Conservation (phyloP, 2,329 filamentous ascomycete genomes). For the Aspergillus transmontanensis region DNA sequence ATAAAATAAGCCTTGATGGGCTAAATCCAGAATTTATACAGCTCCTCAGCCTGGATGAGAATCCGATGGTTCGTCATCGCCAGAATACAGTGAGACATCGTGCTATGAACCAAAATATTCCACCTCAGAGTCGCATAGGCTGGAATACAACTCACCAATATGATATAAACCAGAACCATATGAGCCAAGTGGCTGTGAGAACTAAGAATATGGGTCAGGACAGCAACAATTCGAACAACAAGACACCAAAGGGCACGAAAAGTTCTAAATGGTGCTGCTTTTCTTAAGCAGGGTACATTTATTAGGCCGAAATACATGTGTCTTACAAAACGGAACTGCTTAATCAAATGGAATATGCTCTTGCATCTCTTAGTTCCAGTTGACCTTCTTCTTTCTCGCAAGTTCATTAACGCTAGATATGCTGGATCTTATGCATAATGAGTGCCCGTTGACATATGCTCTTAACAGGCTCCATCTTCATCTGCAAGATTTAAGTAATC, state of each 20-base stretch:
- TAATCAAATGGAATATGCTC: not conserved
- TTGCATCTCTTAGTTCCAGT: not conserved
- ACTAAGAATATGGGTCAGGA: not conserved
- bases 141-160: too few species aligned
- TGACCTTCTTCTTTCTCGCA: not conserved
- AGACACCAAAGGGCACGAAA: not conserved
- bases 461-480: too few species aligned
- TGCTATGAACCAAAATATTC: too few species aligned
- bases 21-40: not conserved
- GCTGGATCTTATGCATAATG: not conserved
- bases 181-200: too few species aligned
- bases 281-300: not conserved
- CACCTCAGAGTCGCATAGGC: too few species aligned
- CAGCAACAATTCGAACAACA: not conserved
- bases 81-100: too few species aligned
- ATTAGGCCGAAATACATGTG: not conserved
- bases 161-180: not conserved
- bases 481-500: too few species aligned
- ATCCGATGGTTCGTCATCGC: too few species aligned
- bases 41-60: too few species aligned
- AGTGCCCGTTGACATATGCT: not conserved
- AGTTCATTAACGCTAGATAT: too few species aligned
- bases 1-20: not conserved
- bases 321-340: not conserved
- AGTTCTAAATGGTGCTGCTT: not conserved